Percentiles rank a stretch among this genome's conserved stretches.
phyloP scores from a whole-genome alignment of 2,329 filamentous ascomycete genomes.

The Moelleriella libera region DNA sequence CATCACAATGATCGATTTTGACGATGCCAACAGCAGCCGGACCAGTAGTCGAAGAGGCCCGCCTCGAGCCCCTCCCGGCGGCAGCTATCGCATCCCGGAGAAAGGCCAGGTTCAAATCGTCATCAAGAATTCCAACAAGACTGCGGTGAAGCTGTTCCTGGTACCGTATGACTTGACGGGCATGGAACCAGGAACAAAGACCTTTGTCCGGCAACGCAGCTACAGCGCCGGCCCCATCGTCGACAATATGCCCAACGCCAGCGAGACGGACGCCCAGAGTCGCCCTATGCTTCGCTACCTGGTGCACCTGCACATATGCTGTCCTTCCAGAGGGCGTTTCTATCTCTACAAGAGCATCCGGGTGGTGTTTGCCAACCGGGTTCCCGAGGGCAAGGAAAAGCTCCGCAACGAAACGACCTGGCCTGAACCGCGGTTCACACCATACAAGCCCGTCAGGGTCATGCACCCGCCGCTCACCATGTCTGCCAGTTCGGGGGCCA shows the following conservation, averaged over 20 bases:
- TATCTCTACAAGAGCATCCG: constrained; percentile 87
- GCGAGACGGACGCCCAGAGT: constrained; percentile 20
- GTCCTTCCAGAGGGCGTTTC: constrained; percentile 65
- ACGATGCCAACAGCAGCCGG: not conserved
- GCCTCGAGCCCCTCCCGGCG: constrained; percentile 56
- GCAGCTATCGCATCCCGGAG: constrained; percentile 86
- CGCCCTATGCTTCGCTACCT: constrained; percentile 75
- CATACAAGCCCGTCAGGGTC: constrained; percentile 58
- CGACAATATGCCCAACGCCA: constrained; percentile 37
- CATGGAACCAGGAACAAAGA: constrained; percentile 91
- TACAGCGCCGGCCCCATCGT: constrained; percentile 81
- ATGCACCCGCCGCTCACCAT: constrained; percentile 27
- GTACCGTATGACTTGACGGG: constrained; percentile 84
- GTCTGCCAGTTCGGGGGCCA: constrained; percentile 28
- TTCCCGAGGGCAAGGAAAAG: constrained; percentile 89
- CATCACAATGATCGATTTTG: constrained; percentile 2
- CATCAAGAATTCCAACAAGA: constrained; percentile 97
- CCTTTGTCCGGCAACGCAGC: constrained; percentile 85
- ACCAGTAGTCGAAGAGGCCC: constrained; percentile 20
- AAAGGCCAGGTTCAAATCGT: constrained; percentile 92
- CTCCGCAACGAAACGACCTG: constrained; percentile 79
- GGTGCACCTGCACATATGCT: constrained; percentile 87
- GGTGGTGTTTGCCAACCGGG: constrained; percentile 91
- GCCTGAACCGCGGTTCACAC: constrained; percentile 74
- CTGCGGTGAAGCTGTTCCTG: constrained; percentile 88